Conservation (phyloP, 2,329 filamentous ascomycete species). For the Aspergillus brasiliensis region DNA sequence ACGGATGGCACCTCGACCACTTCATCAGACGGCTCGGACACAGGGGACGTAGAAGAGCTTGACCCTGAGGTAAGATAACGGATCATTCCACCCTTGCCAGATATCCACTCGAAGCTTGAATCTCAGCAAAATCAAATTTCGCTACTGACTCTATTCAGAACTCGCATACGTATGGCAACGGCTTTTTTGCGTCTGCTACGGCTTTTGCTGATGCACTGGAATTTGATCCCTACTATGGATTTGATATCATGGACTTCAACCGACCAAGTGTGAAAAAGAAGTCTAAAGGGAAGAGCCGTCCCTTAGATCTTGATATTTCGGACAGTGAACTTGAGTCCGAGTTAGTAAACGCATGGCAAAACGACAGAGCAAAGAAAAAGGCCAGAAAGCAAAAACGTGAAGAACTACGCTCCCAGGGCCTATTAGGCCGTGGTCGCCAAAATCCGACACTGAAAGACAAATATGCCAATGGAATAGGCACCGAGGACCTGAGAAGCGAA, state of each 20-base stretch:
- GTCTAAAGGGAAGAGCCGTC: conserved; percentile 62
- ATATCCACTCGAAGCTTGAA: neutral
- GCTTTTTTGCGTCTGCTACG: conserved; percentile 55
- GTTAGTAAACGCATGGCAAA: conserved; percentile 63
- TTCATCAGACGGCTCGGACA: neutral
- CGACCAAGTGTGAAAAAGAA: conserved; percentile 67
- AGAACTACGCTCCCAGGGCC: conserved; percentile 64
- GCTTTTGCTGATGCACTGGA: conserved; percentile 61
- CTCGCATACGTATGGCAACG: neutral
- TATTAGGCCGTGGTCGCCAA: conserved; percentile 60
- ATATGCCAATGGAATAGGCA: conserved; percentile 71
- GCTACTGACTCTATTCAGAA: neutral
- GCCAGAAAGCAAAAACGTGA: conserved; percentile 71
- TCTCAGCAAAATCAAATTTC: neutral
- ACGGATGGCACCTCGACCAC: too few species aligned
- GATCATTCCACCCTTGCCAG: neutral
- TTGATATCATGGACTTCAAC: conserved; percentile 85
- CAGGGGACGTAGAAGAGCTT: neutral
- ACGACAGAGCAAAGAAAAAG: conserved; percentile 71
- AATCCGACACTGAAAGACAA: conserved; percentile 67
- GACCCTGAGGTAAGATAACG: neutral
- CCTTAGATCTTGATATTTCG: conserved; percentile 58
- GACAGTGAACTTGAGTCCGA: conserved; percentile 68
- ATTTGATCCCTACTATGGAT: conserved; percentile 65
- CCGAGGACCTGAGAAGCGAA: conserved; percentile 71